Base-by-base conservation (phyloP, 331 rosid genomes). In the Erythrophleum ivorense region DNA sequence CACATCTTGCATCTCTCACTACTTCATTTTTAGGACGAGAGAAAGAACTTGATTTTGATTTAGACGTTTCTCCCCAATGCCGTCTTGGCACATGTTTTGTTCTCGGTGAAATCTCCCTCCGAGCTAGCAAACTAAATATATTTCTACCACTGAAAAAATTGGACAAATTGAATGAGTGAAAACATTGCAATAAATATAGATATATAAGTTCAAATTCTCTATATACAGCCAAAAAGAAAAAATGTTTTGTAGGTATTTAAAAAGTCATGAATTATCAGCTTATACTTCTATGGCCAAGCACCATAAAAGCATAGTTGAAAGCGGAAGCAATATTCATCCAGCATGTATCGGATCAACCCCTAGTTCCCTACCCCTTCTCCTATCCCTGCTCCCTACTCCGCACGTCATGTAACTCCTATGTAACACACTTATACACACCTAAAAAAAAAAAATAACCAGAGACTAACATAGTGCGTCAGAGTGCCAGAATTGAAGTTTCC, bases 41-140 rank as follows among this genome's bases (percentile, higher is more conserved):
- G 21, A 67, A 74, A 50, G 87, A 82, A 57, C 83, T 78, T 41
- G 81, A 73, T 77, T 87, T 87, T 40, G 66, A 55, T 81, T 86
- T 83, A 50, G 87, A 90, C 74, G 86, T 45, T 85, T 85, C 89
- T 79, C 90, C 85, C 97, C 94, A 88, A 53, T 81, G 68, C 80
- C 88, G 82, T 78, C 58, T 87, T 1, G 82, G 88, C 74, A 79
- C 83, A 38, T 87, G 90, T 48, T 87, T 91, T 45, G 87, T 82
- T 71, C 89, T 88, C 19, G 92, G 90, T 29, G 91, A 88, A 77
- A 90, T 84, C 87, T 91, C 97, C 76, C 97, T 91, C 74, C 50
- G 77, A 12, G 84, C 89, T 40, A 90, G 59, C 92, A 91, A 85
- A 75, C 70, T 29, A 71, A 83, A 88, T 80, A 91, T 88, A 78